phyloP scores from a whole-genome alignment of 768 basidiomycete genomes.

The Tricholoma sp. region DNA sequence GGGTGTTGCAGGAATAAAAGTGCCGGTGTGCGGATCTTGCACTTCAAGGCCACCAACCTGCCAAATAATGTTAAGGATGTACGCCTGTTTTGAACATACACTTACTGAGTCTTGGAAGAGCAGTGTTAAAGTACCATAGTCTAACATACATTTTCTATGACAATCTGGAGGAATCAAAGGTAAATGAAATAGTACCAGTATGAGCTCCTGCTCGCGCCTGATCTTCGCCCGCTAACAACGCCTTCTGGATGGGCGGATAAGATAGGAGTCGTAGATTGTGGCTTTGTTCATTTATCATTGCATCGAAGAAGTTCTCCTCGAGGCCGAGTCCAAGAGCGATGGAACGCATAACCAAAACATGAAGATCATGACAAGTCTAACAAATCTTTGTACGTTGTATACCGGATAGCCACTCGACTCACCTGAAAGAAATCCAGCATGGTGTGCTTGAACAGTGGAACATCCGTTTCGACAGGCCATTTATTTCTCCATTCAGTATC shows the following conservation, averaged over 20 bases:
- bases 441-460: conserved; percentile 62
- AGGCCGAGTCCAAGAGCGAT: conserved; percentile 78
- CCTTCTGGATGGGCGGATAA: conserved; percentile 71
- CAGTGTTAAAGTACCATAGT: conserved; percentile 79
- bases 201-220: conserved; percentile 83
- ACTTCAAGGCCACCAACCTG: conserved; percentile 81
- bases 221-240: conserved; percentile 52
- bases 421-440: conserved; percentile 77
- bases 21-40: conserved; percentile 70
- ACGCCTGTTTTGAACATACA: not conserved
- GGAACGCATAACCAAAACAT: conserved; percentile 76
- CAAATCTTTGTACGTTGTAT: not conserved
- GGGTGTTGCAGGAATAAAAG: conserved; percentile 68
- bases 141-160: conserved; percentile 25
- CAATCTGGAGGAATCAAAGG: no score
- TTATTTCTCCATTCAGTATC: conserved; percentile 72
- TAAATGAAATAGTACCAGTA: conserved; percentile 42
- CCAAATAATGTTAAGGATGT: not conserved
- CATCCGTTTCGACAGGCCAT: conserved; percentile 66
- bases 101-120: conserved; percentile 73
- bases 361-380: conserved; percentile 72
- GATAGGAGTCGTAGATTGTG: conserved; percentile 80
- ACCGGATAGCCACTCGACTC: conserved; percentile 8
- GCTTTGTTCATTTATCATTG: conserved; percentile 67
- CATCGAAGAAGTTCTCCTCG: conserved; percentile 70